Evolutionary conservation across 352 stramenopile genomes (phyloP).

Genomic region (Pilasporangium apinafurcum): DNA sequence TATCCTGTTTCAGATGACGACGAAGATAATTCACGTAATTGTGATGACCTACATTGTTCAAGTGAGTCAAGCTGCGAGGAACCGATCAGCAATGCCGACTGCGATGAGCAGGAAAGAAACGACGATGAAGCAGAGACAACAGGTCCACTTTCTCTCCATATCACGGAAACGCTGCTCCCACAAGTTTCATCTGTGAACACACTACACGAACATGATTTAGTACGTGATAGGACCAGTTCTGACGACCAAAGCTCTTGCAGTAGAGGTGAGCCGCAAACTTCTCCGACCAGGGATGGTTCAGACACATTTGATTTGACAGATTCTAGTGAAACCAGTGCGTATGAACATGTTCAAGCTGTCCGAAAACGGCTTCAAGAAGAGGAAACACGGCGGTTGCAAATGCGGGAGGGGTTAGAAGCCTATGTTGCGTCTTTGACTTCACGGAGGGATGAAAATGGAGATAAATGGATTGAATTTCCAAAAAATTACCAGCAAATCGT

Average conservation of each 20-base stretch:
- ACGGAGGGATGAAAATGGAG: slow-evolving; percentile 36
- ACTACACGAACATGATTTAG: not conserved
- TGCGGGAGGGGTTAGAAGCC: slow-evolving; percentile 29
- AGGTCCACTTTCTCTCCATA: too few species aligned
- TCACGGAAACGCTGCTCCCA: too few species aligned
- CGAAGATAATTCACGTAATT: not conserved
- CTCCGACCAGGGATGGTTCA: not conserved
- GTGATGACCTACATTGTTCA: too few species aligned
- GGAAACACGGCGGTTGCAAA: slow-evolving; percentile 27
- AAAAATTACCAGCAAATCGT: slow-evolving; percentile 60
- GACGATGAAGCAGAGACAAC: not conserved
- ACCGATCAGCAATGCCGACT: too few species aligned
- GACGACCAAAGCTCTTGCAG: not conserved
- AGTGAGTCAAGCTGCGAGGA: too few species aligned
- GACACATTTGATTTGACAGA: not conserved
- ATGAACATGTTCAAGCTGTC: slow-evolving; percentile 8
- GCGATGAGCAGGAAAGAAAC: not conserved
- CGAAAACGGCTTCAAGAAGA: slow-evolving; percentile 11
- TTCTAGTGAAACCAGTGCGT: not conserved
- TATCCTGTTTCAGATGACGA: not conserved
- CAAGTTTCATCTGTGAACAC: not conserved
- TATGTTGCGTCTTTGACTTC: slow-evolving; percentile 37
- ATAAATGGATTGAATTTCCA: slow-evolving; percentile 44
- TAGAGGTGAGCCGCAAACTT: not conserved
- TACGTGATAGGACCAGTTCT: too few species aligned